Evolutionary conservation across 345 rosid genomes (phyloP), one percentile per base, ranked within the genome.

Genomic region (Lenwebbia sp.): DNA sequence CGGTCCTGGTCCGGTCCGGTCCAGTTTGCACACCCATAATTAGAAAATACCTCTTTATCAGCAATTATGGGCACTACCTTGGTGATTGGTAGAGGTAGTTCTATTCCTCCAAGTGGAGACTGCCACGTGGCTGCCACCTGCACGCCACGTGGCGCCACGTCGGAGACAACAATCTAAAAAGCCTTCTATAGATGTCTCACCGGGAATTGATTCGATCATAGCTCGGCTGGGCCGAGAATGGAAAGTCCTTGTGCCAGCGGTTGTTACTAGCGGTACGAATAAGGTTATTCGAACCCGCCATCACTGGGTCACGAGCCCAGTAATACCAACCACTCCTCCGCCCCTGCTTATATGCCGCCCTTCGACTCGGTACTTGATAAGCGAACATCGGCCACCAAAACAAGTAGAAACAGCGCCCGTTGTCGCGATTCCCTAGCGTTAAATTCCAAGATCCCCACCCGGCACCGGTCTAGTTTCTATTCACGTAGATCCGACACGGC

Each of bases 341-440:
- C 25, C 22, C 22, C 10, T 33, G 10, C 6, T 33, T 15, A 8
- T 4, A 17, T 4, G 41, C 19, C 41, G 21, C 44, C 2, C 19
- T 33, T 19, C 3, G 6, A 65, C 76, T 33, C 44, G 23, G 7
- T 1, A 17, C 4, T 30, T 6, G 3, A 5, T 4, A 8, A 11
- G 23, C 0, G 23, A 17, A 33, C 23, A 17, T 40, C 22, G 0
- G 6, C 1, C 1, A 40, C 12, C 12, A 10, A 2, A 17, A 65
- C 10, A 12, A 30, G 23, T 7, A 30, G 15, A 19, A 8, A 55
- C 0, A 10, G 41, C 26, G 12, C 23, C 28, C 23, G 3, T 10
- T 7, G 23, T 10, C 1, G 44, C 1, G 5, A 33, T 65, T 33
- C 25, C 76, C 6, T 17, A 3, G 23, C 22, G 44, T 65, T 30